These are phyloP conservation scores for Cercospora sp. DNA, from an alignment of 2,329 filamentous ascomycete genomes.

Conservation along the genomic window DNA sequence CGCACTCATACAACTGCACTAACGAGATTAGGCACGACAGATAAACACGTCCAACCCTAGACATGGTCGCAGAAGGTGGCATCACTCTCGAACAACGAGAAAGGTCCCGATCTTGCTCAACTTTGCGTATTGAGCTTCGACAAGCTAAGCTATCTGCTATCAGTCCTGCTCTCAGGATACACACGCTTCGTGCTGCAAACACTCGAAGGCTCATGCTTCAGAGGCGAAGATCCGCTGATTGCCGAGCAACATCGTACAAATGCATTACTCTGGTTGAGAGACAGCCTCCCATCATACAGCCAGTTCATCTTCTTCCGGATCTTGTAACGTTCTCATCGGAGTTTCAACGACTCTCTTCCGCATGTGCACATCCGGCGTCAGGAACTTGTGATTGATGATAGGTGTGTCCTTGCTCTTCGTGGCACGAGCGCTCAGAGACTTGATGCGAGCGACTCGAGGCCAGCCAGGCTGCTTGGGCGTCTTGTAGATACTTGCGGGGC, in stretches of 20 bases:
- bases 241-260: too few relatives aligned
- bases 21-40: not conserved
- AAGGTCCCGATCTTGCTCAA: not conserved
- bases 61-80: not conserved
- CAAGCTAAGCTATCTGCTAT: not conserved
- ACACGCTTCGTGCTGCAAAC: not conserved
- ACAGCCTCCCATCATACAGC: not conserved
- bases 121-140: not conserved
- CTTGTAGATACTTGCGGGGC: conserved; percentile 14
- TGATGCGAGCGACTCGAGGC: conserved; percentile 17
- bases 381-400: conserved; percentile 12
- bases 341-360: conserved; percentile 22
- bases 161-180: not conserved
- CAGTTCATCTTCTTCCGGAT: conserved; percentile 27
- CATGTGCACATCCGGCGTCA: not conserved
- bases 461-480: conserved; percentile 15
- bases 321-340: conserved; percentile 19
- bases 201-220: too few relatives aligned
- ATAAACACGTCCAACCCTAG: not conserved
- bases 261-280: too few relatives aligned
- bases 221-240: too few relatives aligned
- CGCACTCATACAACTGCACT: not conserved
- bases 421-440: conserved; percentile 1
- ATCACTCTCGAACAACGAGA: not conserved
- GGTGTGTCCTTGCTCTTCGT: conserved; percentile 13